Conservation (phyloP, 768 basidiomycete genomes). For the Tylopilus sp. region DNA sequence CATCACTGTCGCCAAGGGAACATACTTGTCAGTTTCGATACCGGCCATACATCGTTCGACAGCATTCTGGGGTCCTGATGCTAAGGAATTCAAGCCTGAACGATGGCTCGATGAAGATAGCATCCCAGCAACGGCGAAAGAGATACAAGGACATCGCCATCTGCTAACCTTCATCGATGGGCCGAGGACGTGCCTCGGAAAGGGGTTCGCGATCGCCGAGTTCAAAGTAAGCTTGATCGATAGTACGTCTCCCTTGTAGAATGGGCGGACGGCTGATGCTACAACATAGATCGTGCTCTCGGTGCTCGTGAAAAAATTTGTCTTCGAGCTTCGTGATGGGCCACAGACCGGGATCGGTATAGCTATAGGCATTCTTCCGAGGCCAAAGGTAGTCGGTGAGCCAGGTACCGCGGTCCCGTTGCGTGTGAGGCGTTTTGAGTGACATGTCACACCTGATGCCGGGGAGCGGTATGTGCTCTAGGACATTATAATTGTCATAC, state of each 20-base stretch:
- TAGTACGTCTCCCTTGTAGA: not conserved
- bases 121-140: too few species aligned
- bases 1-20: too few species aligned
- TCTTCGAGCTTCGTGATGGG: constrained; percentile 22
- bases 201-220: constrained; percentile 8
- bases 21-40: too few species aligned
- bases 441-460: too few species aligned
- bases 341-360: constrained; percentile 13
- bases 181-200: too few species aligned
- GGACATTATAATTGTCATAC: too few species aligned
- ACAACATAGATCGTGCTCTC: constrained; percentile 42
- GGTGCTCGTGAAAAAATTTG: constrained; percentile 36
- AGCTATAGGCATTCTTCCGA: constrained; percentile 11
- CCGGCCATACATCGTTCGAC: too few species aligned
- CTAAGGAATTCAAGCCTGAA: constrained; percentile 60
- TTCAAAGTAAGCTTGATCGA: constrained; percentile 25
- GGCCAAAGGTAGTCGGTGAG: constrained; percentile 24
- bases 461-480: too few species aligned
- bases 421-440: constrained; percentile 6
- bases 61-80: too few species aligned
- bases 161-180: too few species aligned
- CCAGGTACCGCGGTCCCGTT: constrained; percentile 14
- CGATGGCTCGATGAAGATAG: constrained; percentile 51
- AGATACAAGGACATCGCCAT: too few species aligned
- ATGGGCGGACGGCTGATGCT: too few species aligned